Conservation (phyloP, 2,329 filamentous ascomycete species). For the Alternaria metachromatica region DNA sequence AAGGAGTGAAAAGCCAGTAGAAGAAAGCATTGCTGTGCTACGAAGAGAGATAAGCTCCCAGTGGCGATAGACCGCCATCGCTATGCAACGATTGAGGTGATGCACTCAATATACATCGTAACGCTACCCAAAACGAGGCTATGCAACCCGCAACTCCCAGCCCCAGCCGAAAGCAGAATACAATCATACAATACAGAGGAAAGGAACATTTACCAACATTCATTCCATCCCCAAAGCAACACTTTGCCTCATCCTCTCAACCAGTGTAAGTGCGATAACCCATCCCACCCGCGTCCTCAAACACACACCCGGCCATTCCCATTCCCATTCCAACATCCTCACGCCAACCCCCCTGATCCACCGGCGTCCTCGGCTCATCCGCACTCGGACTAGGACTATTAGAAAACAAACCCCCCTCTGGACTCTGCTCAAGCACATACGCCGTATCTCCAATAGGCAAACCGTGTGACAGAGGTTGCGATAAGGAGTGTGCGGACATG, state of each 20-base stretch:
- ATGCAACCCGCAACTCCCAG: background rate
- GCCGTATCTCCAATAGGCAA: conserved; percentile 14
- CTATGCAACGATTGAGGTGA: background rate
- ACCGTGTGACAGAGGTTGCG: background rate
- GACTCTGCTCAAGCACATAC: conserved; percentile 28
- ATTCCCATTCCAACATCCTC: conserved; percentile 17
- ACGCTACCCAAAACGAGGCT: background rate
- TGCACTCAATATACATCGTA: background rate
- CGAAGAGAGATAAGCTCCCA: background rate
- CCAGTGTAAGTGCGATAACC: conserved; percentile 12
- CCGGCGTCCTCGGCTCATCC: conserved; percentile 33
- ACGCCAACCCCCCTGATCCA: conserved; percentile 14
- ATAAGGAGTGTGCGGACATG: background rate
- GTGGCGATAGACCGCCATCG: background rate
- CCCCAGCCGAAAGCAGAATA: background rate
- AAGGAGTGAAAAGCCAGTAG: background rate
- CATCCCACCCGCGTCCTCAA: conserved; percentile 13
- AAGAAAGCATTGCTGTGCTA: background rate
- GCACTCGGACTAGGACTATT: conserved; percentile 24
- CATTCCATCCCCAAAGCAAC: background rate
- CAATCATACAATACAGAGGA: background rate
- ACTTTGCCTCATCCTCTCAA: background rate
- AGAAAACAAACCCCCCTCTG: conserved; percentile 31
- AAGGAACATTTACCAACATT: background rate
- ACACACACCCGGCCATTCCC: conserved; percentile 2